Percentiles rank a stretch among this genome's conserved stretches.
Evolutionary conservation across 805 yeast genomes (phyloP).

Genomic region (Pichia cephalocereana): DNA sequence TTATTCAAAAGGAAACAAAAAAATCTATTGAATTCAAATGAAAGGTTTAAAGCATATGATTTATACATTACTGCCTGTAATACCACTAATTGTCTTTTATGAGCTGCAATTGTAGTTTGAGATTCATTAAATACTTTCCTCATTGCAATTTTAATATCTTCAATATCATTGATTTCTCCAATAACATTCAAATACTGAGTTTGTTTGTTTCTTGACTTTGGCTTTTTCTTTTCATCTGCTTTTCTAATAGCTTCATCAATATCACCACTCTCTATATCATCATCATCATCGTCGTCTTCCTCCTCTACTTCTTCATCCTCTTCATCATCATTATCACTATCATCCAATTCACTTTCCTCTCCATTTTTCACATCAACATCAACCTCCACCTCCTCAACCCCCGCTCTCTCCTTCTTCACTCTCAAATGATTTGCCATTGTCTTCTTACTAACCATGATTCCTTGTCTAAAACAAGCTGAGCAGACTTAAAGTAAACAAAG

Average conservation of each 20-base stretch:
- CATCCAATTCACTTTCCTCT: not conserved
- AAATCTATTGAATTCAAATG: conserved; percentile 48
- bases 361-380: not conserved
- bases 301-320: not conserved
- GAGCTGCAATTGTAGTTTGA: conserved; percentile 65
- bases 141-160: conserved; percentile 36
- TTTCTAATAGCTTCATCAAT: conserved; percentile 5
- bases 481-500: too few relatives aligned
- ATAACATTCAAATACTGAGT: conserved; percentile 2
- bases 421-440: too few relatives aligned
- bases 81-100: conserved; percentile 60
- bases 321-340: not conserved
- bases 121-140: conserved; percentile 74
- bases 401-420: not conserved
- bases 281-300: not conserved
- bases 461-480: too few relatives aligned
- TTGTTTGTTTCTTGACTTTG: not conserved
- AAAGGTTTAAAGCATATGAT: conserved; percentile 42
- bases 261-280: conserved; percentile 4
- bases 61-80: conserved; percentile 49
- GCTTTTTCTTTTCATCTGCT: not conserved
- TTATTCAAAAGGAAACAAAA: conserved; percentile 58
- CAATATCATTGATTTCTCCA: not conserved
- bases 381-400: not conserved
- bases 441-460: too few relatives aligned